Conservation (phyloP, 179 eudicot species). For the Vitellaria paradoxa region DNA sequence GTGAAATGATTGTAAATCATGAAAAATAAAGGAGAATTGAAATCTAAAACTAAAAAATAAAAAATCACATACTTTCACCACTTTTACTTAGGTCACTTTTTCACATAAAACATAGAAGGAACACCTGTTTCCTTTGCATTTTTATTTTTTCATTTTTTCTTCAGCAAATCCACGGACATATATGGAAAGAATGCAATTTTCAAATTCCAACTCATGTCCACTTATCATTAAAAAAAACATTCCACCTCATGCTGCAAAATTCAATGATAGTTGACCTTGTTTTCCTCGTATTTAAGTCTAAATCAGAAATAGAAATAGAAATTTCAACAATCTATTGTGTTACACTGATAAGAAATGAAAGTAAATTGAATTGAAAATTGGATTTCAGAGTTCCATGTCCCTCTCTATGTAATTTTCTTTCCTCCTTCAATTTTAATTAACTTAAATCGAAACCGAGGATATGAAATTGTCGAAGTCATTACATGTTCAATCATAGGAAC, state of each 20-base stretch:
- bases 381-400: background rate
- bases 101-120: too few species aligned
- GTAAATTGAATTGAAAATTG: background rate
- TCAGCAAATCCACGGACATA: background rate
- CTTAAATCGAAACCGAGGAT: background rate
- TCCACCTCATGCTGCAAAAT: too few species aligned
- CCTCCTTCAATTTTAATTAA: background rate
- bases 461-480: conserved; percentile 1
- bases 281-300: too few species aligned
- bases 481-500: conserved; percentile 74
- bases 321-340: too few species aligned
- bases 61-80: too few species aligned
- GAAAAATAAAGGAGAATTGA: background rate
- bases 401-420: background rate
- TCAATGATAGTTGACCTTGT: too few species aligned
- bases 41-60: background rate
- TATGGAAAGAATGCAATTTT: too few species aligned
- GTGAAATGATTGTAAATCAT: background rate
- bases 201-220: too few species aligned
- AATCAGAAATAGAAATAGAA: too few species aligned
- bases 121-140: background rate
- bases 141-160: background rate
- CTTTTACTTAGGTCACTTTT: too few species aligned
- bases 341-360: background rate
- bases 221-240: too few species aligned